Conservation (phyloP, 164 flowering plant species). For the Litsea cubeba region DNA sequence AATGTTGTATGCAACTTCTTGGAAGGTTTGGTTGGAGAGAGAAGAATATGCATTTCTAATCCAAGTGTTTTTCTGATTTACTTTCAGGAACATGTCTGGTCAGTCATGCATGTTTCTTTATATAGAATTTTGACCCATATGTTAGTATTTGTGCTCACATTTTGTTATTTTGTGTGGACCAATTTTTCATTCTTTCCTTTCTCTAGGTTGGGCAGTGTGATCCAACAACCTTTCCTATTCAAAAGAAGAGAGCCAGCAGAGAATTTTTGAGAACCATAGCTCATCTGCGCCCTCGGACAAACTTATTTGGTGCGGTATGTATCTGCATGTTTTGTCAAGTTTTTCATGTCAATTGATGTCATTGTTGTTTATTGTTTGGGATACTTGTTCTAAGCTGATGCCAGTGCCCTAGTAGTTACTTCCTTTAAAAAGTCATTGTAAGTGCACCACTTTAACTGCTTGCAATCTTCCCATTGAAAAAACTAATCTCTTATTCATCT, state of each 20-base stretch:
- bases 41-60: too few species aligned
- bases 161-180: background rate
- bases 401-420: background rate
- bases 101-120: background rate
- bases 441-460: too few species aligned
- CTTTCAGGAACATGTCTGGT: background rate
- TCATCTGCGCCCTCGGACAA: slow-evolving; percentile 97
- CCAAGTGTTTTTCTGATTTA: background rate
- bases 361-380: background rate
- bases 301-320: slow-evolving; percentile 94
- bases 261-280: slow-evolving; percentile 95
- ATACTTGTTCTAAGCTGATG: background rate
- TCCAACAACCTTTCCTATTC: slow-evolving; percentile 79
- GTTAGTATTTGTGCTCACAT: background rate
- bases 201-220: slow-evolving; percentile 83
- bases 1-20: too few species aligned
- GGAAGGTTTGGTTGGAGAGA: too few species aligned
- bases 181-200: background rate
- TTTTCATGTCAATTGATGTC: background rate
- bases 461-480: too few species aligned
- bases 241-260: slow-evolving; percentile 87
- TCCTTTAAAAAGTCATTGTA: too few species aligned
- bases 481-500: too few species aligned
- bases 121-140: background rate
- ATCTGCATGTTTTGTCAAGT: slow-evolving; percentile 14